Percentiles rank a stretch among this genome's conserved stretches.
These are phyloP conservation scores for Euclidium syriacum DNA, from an alignment of 345 rosid species.

Conservation along the genomic window DNA sequence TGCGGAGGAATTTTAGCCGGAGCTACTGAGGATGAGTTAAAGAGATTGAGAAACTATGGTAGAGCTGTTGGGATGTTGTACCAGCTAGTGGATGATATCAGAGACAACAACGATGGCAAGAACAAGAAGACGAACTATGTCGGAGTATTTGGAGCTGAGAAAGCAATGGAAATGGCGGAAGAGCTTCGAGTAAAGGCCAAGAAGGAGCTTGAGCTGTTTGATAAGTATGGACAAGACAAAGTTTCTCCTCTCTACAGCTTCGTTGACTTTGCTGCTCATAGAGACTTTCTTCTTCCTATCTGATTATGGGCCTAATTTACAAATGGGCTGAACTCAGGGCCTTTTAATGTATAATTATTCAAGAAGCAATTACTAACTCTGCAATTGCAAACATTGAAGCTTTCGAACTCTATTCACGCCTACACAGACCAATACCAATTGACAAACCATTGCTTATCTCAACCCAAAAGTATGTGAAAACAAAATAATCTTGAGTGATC, in stretches of 20 bases:
- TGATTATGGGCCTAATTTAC: slow-evolving; percentile 21
- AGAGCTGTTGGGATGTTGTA: slow-evolving; percentile 86
- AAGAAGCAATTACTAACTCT: too few relatives aligned
- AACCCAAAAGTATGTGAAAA: neutral
- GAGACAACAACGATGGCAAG: slow-evolving; percentile 26
- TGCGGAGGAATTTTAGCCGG: slow-evolving; percentile 92
- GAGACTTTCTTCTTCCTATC: slow-evolving; percentile 37
- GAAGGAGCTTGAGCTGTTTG: slow-evolving; percentile 56
- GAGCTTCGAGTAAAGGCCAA: slow-evolving; percentile 59
- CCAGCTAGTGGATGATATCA: slow-evolving; percentile 69
- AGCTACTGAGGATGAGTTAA: slow-evolving; percentile 68
- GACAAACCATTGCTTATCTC: neutral
- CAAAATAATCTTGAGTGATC: neutral
- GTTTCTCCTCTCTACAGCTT: slow-evolving; percentile 75
- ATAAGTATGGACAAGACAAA: slow-evolving; percentile 54
- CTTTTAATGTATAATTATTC: too few relatives aligned
- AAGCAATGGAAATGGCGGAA: slow-evolving; percentile 60
- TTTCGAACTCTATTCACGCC: too few relatives aligned
- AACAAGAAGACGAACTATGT: slow-evolving; percentile 52
- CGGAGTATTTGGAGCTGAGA: slow-evolving; percentile 50
- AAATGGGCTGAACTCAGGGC: too few relatives aligned
- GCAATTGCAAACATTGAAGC: too few relatives aligned
- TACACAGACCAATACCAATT: too few relatives aligned
- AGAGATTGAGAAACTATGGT: slow-evolving; percentile 67
- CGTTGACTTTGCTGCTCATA: slow-evolving; percentile 71